Evolutionary conservation across 257 asterid genomes (phyloP).

Genomic region (Orobanche coerulescens): DNA sequence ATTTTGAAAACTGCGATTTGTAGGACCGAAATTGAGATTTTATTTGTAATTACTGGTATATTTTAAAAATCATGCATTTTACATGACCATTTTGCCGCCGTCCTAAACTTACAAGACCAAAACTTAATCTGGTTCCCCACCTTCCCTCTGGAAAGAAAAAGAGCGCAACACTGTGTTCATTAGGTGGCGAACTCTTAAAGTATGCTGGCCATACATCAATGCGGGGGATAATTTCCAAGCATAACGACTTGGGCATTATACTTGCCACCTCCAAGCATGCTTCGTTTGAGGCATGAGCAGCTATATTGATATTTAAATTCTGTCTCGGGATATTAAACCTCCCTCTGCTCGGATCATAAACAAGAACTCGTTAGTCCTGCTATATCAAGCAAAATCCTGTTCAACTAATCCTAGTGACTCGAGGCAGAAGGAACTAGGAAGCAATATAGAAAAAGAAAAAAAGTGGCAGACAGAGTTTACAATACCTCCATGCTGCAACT

Average conservation of each 20-base stretch:
- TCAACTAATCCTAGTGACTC: background rate
- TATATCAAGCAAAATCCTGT: background rate
- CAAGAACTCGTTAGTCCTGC: background rate
- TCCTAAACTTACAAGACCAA: no score
- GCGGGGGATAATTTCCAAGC: slow-evolving; percentile 34
- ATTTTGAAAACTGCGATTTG: no score
- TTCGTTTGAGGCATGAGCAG: slow-evolving; percentile 34
- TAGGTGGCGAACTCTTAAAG: slow-evolving; percentile 31
- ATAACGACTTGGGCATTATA: slow-evolving; percentile 27
- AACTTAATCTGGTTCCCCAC: slow-evolving; percentile 20
- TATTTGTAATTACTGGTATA: no score
- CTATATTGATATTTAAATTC: slow-evolving; percentile 26
- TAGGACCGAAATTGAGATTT: no score
- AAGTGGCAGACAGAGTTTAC: slow-evolving; percentile 1
- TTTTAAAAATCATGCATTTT: no score
- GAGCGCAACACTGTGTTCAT: slow-evolving; percentile 32
- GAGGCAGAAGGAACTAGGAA: slow-evolving; percentile 1
- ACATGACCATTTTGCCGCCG: no score
- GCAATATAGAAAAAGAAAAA: background rate
- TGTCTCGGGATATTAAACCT: slow-evolving; percentile 32
- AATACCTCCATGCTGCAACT: slow-evolving; percentile 43
- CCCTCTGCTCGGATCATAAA: slow-evolving; percentile 31
- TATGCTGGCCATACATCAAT: slow-evolving; percentile 34
- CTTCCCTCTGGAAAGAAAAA: slow-evolving; percentile 36
- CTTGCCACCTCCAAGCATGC: slow-evolving; percentile 29